Conservation (phyloP, 805 yeast species). For the Ogataea zsoltii region DNA sequence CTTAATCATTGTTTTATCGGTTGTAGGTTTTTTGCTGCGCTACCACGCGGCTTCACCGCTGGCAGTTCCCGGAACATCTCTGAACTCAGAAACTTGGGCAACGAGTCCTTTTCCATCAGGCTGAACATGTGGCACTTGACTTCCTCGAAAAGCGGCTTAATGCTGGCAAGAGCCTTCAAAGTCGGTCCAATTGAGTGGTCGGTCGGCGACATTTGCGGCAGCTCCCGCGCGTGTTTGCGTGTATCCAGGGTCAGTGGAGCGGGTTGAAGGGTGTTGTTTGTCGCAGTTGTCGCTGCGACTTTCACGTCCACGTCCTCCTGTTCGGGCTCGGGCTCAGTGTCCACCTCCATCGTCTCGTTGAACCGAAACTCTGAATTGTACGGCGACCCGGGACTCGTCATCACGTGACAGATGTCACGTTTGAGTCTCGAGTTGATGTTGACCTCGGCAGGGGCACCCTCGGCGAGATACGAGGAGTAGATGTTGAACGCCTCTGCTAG, state of each 20-base stretch:
- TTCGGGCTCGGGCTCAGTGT: not conserved
- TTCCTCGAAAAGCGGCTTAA: slow-evolving; percentile 46
- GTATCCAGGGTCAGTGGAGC: slow-evolving; percentile 10
- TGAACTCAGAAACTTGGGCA: slow-evolving; percentile 63
- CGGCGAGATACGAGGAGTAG: slow-evolving; percentile 62
- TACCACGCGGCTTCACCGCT: slow-evolving; percentile 4
- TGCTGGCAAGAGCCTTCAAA: slow-evolving; percentile 36
- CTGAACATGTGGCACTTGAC: slow-evolving; percentile 51
- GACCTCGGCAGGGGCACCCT: slow-evolving; percentile 67
- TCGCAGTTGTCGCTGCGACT: not conserved
- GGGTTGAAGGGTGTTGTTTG: not conserved
- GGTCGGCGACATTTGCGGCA: slow-evolving; percentile 34
- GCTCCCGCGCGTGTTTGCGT: slow-evolving; percentile 2
- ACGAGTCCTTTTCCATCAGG: slow-evolving; percentile 72
- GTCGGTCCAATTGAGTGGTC: slow-evolving; percentile 35
- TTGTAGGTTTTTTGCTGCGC: not conserved
- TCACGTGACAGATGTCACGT: slow-evolving; percentile 16
- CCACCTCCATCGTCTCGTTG: not conserved
- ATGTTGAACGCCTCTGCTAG: slow-evolving; percentile 62
- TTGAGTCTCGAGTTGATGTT: slow-evolving; percentile 53
- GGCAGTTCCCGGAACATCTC: slow-evolving; percentile 38
- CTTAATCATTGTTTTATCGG: slow-evolving; percentile 2
- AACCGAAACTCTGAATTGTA: not conserved
- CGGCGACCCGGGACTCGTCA: slow-evolving; percentile 15
- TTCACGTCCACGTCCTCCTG: too few species aligned